phyloP scores from a whole-genome alignment of 2,329 filamentous ascomycete species.

The Ascochyta koolunga region DNA sequence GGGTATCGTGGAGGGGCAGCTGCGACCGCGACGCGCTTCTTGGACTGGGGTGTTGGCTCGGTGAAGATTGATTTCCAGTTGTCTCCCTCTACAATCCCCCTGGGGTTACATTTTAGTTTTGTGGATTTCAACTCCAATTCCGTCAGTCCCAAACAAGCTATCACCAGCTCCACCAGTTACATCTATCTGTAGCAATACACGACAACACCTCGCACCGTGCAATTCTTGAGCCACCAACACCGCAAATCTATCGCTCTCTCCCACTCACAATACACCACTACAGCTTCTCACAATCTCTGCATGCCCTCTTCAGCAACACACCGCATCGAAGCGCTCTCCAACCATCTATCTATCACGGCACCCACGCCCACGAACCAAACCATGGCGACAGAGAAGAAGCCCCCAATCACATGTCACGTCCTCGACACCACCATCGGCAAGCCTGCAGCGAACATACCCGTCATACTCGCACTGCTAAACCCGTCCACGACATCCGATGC shows the following conservation, averaged over 20 bases:
- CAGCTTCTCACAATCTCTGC: background rate
- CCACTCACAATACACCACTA: background rate
- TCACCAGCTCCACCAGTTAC: background rate
- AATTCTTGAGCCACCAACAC: background rate
- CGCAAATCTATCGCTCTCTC: background rate
- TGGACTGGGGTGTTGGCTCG: background rate
- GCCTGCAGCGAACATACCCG: conserved; percentile 70
- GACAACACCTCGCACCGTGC: background rate
- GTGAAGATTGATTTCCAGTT: background rate
- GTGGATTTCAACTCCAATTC: background rate
- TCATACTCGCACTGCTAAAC: conserved; percentile 63
- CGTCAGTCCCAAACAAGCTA: background rate
- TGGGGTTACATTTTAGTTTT: background rate
- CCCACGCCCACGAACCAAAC: conserved; percentile 13
- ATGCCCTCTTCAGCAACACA: conserved; percentile 27
- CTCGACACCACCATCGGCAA: conserved; percentile 79
- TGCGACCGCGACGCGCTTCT: background rate
- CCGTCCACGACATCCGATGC: conserved; percentile 48
- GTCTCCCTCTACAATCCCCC: background rate
- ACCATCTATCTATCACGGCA: conserved; percentile 17
- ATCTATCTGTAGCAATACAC: background rate
- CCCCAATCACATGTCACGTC: conserved; percentile 82
- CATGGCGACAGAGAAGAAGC: conserved; percentile 38
- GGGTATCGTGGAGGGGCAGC: conserved; percentile 14
- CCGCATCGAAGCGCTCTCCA: conserved; percentile 26